Evolutionary conservation across 2,329 filamentous ascomycete species (phyloP).

Genomic region (Colletotrichum brevisporum): DNA sequence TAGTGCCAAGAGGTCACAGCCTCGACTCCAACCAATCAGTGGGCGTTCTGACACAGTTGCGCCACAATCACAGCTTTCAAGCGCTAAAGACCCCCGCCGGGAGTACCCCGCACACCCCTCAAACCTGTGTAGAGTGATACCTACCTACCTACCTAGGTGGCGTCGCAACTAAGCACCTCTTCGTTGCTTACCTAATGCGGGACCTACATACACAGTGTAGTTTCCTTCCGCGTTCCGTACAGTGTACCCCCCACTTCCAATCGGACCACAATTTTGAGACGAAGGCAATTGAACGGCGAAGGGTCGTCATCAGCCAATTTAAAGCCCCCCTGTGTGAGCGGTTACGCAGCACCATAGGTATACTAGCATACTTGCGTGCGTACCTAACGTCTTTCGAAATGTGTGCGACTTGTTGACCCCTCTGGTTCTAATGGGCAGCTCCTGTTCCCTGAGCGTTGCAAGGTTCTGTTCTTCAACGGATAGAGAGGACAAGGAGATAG

Average conservation of each 20-base stretch:
- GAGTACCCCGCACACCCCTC: constrained; percentile 16
- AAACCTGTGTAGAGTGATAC: no score
- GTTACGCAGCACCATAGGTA: no score
- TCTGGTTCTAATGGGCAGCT: no score
- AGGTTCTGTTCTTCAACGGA: no score
- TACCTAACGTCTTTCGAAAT: no score
- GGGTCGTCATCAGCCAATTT: not conserved
- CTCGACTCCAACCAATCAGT: constrained; percentile 9
- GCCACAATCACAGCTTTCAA: constrained; percentile 8
- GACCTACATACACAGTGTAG: not conserved
- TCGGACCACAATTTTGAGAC: constrained; percentile 18
- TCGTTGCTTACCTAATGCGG: not conserved
- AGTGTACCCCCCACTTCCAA: not conserved
- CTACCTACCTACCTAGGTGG: not conserved
- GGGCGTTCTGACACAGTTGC: constrained; percentile 12
- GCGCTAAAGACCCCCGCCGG: constrained; percentile 18
- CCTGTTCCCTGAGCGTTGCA: no score
- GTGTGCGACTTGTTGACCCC: no score
- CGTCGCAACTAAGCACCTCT: not conserved
- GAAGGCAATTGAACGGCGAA: constrained; percentile 12
- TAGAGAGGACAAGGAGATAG: no score
- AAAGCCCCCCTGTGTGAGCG: no score
- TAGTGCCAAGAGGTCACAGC: constrained; percentile 2
- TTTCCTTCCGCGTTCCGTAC: no score
- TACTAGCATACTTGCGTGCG: no score